Conservation (phyloP, 176 grass and related monocot genomes). For the Eragrostis curvula region DNA sequence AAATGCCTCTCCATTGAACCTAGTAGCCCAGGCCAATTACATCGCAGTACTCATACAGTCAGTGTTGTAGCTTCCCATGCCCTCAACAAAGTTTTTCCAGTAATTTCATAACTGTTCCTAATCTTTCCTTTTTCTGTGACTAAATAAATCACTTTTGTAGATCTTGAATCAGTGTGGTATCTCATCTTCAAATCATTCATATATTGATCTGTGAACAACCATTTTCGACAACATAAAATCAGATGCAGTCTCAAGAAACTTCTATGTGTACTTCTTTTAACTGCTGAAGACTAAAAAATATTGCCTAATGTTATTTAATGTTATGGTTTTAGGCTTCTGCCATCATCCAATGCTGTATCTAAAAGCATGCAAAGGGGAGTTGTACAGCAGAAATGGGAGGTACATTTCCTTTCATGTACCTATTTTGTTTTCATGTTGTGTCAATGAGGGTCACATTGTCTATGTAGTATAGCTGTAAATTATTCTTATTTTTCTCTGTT, state of each 20-base stretch:
- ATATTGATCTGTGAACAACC: not conserved
- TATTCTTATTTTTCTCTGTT: slow-evolving; percentile 32
- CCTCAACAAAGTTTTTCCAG: not conserved
- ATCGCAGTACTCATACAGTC: not conserved
- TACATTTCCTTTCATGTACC: slow-evolving; percentile 41
- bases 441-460: not conserved
- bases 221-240: slow-evolving; percentile 3
- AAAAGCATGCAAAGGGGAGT: slow-evolving; percentile 81
- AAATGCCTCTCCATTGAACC: slow-evolving; percentile 11
- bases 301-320: slow-evolving; percentile 35
- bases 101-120: slow-evolving; percentile 11
- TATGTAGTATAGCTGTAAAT: not conserved
- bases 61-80: slow-evolving; percentile 6
- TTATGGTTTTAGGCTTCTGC: slow-evolving; percentile 67
- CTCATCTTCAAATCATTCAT: not conserved
- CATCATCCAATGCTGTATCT: slow-evolving; percentile 71
- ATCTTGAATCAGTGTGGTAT: not conserved
- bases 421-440: slow-evolving; percentile 19
- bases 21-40: not conserved
- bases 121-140: not conserved
- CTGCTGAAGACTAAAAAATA: not conserved
- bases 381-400: slow-evolving; percentile 75
- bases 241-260: not conserved
- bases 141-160: slow-evolving; percentile 23
- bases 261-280: not conserved